These are phyloP conservation scores for Sporothrix sp. DNA, from an alignment of 2,329 filamentous ascomycete species.

Conservation along the genomic window DNA sequence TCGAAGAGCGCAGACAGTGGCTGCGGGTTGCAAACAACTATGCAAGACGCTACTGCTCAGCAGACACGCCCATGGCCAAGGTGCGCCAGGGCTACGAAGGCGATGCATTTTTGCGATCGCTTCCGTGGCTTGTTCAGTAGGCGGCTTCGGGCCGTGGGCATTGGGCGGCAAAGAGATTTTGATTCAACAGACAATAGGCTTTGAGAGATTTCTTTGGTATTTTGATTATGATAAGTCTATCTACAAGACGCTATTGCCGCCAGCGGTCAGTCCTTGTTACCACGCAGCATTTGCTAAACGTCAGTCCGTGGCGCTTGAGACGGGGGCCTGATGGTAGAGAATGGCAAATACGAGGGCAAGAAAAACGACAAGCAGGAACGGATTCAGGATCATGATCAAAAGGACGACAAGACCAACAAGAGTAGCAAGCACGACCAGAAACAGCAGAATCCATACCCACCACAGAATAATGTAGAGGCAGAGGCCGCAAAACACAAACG, in stretches of 20 bases:
- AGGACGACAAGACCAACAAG: neutral
- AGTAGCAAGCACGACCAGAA: neutral
- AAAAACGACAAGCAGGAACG: neutral
- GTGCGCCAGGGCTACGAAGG: constrained; percentile 48
- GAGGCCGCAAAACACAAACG: neutral
- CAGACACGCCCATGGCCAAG: constrained; percentile 46
- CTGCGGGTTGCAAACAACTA: constrained; percentile 45
- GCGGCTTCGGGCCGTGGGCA: neutral
- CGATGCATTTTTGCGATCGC: constrained; percentile 35
- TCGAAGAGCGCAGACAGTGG: constrained; percentile 50
- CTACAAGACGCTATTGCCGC: too few species aligned
- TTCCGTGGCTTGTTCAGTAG: constrained; percentile 5
- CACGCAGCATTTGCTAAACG: too few species aligned
- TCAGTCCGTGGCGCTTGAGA: too few species aligned
- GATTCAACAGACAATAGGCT: too few species aligned
- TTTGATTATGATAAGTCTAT: too few species aligned
- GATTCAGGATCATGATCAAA: neutral
- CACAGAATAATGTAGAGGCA: neutral
- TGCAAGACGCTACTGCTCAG: constrained; percentile 30
- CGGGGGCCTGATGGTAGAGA: too few species aligned
- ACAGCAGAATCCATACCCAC: neutral
- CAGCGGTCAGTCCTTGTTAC: too few species aligned
- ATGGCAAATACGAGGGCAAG: neutral
- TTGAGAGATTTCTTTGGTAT: too few species aligned
- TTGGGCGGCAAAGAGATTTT: too few species aligned